Base-by-base conservation (phyloP, 495 filamentous ascomycete genomes). In the Aspergillus nanangensis region DNA sequence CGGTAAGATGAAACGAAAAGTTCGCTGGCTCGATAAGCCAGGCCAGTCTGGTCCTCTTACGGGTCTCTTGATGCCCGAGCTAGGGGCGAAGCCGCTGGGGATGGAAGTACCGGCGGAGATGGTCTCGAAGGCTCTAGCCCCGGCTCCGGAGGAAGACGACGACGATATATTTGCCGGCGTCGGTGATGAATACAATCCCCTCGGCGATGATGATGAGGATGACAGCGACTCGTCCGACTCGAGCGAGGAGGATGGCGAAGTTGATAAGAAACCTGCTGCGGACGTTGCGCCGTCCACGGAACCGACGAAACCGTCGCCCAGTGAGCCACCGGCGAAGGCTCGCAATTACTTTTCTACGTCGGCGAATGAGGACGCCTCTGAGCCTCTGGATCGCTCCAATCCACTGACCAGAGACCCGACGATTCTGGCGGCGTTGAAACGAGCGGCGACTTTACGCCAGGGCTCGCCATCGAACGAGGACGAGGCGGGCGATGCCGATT, bases 111-210 rank as follows among this genome's bases (percentile, higher is more conserved):
- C 87, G 4, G 81, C 83, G 21, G 64, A 63, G 11, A 48, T 72
- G 38, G 63, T 63, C 14, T 58, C 63, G 9, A 61, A 54, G 49
- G 53, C 52, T 40, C 66, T 66, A 31, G 58, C 60, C 29, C 66
- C 60, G 33, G 33, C 20, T 19, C 63, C 63, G 23, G 75, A 75
- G 48, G 76, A 81, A 13, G 74, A 75, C 41, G 76, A 79, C 33
- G 77, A 80, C 33, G 83, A 87, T 42, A 98, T 98, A 18, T 98
- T 98, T 58, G 88, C 84, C 38, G 93, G 86, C 24, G 89, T 80
- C 2, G 93, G 87, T 4, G 79, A 79, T 19, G 88, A 93, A 54
- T 98, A 95, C 60, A 78, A 98, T 62, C 94, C 93, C 4, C 75
- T 96, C 27, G 90, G 82, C 1, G 86, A 75, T 15, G 55, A 94